Evolutionary conservation across 768 basidiomycete species (phyloP).

Genomic region (Rhodosporidiobolus odoratus): DNA sequence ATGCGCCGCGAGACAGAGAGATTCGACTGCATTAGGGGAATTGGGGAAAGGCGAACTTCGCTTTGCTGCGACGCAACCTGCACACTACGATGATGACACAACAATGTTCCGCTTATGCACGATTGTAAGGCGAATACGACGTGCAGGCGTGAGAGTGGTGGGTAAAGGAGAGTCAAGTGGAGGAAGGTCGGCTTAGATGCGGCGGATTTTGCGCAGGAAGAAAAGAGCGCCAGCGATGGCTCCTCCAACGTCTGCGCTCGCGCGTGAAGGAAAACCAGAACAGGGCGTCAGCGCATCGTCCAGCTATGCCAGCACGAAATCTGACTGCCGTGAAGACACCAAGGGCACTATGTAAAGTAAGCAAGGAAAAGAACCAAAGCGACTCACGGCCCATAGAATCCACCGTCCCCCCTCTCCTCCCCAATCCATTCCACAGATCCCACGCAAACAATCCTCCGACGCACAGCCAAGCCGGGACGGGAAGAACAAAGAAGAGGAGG

Average conservation of each 20-base stretch:
- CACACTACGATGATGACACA: too few species aligned
- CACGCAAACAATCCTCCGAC: slow-evolving; percentile 64
- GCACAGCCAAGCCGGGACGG: slow-evolving; percentile 68
- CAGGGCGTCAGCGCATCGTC: too few species aligned
- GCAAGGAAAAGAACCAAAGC: not conserved
- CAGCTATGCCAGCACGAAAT: not conserved
- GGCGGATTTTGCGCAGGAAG: slow-evolving; percentile 29
- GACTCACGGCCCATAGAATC: slow-evolving; percentile 31
- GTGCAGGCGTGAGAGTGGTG: too few species aligned
- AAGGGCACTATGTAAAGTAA: not conserved
- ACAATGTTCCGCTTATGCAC: too few species aligned
- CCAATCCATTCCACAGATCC: slow-evolving; percentile 52
- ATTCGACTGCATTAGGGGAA: too few species aligned
- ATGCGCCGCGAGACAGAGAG: too few species aligned
- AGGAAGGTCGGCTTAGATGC: slow-evolving; percentile 10
- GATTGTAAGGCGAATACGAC: too few species aligned
- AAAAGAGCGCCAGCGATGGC: slow-evolving; percentile 21
- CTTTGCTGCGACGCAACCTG: too few species aligned
- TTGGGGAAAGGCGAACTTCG: too few species aligned
- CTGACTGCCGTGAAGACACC: not conserved
- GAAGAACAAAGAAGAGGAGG: slow-evolving; percentile 60
- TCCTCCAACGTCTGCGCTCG: slow-evolving; percentile 30
- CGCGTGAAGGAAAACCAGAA: too few species aligned
- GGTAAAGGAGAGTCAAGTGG: too few species aligned
- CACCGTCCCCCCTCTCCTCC: slow-evolving; percentile 17